Conservation (phyloP, 2,329 filamentous ascomycete genomes). For the Sporothrix pallida region DNA sequence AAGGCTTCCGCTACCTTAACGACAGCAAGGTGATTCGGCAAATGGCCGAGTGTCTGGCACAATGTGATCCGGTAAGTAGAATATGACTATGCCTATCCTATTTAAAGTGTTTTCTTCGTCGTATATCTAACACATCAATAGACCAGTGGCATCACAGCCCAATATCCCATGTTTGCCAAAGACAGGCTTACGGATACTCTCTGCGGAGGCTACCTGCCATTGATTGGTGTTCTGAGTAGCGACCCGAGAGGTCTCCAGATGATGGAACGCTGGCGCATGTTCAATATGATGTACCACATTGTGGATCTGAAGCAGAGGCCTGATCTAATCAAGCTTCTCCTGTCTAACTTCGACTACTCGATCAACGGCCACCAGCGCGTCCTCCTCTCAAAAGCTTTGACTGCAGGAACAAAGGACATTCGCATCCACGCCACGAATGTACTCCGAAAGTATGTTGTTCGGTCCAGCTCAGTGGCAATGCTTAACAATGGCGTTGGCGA, state of each 20-base stretch:
- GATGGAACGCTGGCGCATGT: conserved; percentile 94
- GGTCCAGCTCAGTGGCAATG: conserved; percentile 39
- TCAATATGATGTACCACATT: conserved; percentile 99
- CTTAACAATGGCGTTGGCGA: conserved; percentile 60
- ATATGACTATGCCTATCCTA: background rate
- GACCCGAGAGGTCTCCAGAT: conserved; percentile 84
- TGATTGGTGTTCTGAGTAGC: conserved; percentile 84
- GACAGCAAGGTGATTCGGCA: conserved; percentile 94
- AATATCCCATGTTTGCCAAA: conserved; percentile 85
- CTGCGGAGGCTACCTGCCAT: conserved; percentile 90
- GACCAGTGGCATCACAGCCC: conserved; percentile 76
- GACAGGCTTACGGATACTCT: conserved; percentile 85
- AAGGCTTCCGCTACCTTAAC: conserved; percentile 82
- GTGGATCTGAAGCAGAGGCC: conserved; percentile 88
- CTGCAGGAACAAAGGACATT: conserved; percentile 87
- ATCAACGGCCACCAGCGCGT: conserved; percentile 88
- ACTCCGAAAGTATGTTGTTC: conserved; percentile 81
- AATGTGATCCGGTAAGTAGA: conserved; percentile 79
- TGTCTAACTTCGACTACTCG: conserved; percentile 91
- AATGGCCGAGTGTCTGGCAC: conserved; percentile 92
- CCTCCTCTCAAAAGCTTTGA: conserved; percentile 90
- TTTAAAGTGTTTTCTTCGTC: background rate
- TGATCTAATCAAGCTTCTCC: conserved; percentile 85
- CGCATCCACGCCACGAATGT: conserved; percentile 88
- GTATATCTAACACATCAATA: conserved; percentile 41